Base-by-base conservation (phyloP, 176 grass and related monocot species). In the Thalia dealbata region DNA sequence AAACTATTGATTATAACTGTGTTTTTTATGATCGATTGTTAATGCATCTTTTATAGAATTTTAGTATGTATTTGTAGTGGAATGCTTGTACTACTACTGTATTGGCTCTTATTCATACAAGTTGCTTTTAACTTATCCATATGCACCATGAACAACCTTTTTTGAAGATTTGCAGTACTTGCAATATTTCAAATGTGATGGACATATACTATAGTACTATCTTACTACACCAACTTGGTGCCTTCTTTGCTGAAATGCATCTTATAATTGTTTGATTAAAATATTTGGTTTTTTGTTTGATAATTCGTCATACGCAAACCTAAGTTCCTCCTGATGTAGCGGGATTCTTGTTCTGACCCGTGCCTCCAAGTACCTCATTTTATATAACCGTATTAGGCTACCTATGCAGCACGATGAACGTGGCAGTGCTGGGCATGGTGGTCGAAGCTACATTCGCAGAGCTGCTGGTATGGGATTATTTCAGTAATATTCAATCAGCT, bases 371-470 rank as follows among this genome's bases (percentile, higher is more conserved):
- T 97, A 76, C 18, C 56, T 64, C 50, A 62, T 83, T 83, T 73
- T 93, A 83, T 92, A 74, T 92, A 90, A 96, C 82, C 78, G 76
- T 78, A 45, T 86, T 90, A 84, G 86, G 78, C 89, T 92, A 84
- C 89, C 73, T 88, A 79, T 93, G 77, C 95, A 99, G 95, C 85
- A 93, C 16, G 69, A 83, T 93, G 95, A 86, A 51, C 87, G 81
- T 74, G 68, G 79, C 68, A 82, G 77, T 83, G 80, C 72, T 89
- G 82, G 75, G 78, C 85, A 88, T 82, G 90, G 78, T 91, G 85
- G 87, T 81, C 87, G 55, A 78, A 81, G 14, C 51, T 84, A 88
- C 84, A 71, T 81, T 27, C 85, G 45, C 32, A 82, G 75, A 73
- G 68, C 80, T 67, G 73, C 46, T 85, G 83, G 85, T 85, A 26